Evolutionary conservation across 257 asterid species (phyloP).

Genomic region (Jasminum sambac): DNA sequence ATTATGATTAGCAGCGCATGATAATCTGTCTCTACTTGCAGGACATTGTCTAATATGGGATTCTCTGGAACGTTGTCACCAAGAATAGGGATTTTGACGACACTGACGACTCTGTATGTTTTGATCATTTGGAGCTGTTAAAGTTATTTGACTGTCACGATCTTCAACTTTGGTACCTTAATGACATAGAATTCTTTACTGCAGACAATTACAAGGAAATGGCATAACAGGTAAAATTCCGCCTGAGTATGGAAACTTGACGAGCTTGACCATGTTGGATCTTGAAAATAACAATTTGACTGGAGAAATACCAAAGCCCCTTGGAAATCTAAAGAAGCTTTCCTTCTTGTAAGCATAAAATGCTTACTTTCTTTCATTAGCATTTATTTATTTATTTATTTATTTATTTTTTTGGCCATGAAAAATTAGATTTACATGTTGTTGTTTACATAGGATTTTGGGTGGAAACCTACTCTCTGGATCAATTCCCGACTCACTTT

Average conservation of each 20-base stretch:
- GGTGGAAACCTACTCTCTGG: constrained; percentile 78
- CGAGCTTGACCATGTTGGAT: constrained; percentile 82
- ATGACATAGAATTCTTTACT: constrained; percentile 24
- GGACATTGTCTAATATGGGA: constrained; percentile 88
- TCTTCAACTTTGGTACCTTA: constrained; percentile 4
- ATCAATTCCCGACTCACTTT: constrained; percentile 74
- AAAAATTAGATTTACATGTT: constrained; percentile 19
- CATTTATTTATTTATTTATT: not conserved
- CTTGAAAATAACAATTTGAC: constrained; percentile 67
- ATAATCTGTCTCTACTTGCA: constrained; percentile 37
- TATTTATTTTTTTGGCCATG: not conserved
- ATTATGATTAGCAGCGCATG: constrained; percentile 10
- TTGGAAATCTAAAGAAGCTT: constrained; percentile 73
- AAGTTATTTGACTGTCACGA: constrained; percentile 20
- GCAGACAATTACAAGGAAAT: constrained; percentile 90
- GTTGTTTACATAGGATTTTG: constrained; percentile 55
- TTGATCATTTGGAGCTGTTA: constrained; percentile 21
- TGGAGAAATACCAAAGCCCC: constrained; percentile 81
- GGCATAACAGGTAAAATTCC: constrained; percentile 82
- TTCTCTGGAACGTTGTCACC: constrained; percentile 84
- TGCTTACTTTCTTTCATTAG: not conserved
- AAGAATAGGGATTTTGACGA: constrained; percentile 54
- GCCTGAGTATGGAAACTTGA: constrained; percentile 69
- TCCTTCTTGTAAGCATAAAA: constrained; percentile 65
- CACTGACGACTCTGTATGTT: constrained; percentile 76